phyloP scores from a whole-genome alignment of 2,329 filamentous ascomycete genomes.

The Calonectria crousiana region DNA sequence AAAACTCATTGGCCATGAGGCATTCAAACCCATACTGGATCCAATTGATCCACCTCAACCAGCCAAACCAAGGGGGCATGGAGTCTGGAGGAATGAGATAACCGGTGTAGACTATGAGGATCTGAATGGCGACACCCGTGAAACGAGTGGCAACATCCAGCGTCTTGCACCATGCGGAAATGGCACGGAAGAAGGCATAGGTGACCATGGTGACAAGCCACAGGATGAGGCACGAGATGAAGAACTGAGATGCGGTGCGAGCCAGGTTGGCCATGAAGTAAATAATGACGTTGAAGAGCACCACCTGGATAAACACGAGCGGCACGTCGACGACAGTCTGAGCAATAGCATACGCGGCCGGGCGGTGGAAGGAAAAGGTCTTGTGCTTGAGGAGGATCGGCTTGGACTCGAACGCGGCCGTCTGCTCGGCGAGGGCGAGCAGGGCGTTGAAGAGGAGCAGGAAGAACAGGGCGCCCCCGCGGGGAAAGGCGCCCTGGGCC shows the following conservation, averaged over 20 bases:
- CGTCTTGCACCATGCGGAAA: slow-evolving; percentile 69
- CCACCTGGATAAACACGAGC: slow-evolving; percentile 71
- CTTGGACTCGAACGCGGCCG: slow-evolving; percentile 70
- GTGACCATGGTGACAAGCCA: slow-evolving; percentile 70
- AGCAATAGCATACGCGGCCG: slow-evolving; percentile 68
- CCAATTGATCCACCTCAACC: slow-evolving; percentile 77
- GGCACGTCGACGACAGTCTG: slow-evolving; percentile 71
- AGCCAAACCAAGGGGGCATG: slow-evolving; percentile 71
- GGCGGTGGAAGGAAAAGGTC: slow-evolving; percentile 76
- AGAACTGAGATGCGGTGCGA: slow-evolving; percentile 74
- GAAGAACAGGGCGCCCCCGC: slow-evolving; percentile 63
- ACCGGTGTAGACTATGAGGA: slow-evolving; percentile 76
- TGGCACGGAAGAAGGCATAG: slow-evolving; percentile 69
- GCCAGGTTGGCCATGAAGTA: slow-evolving; percentile 84
- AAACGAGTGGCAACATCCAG: slow-evolving; percentile 74
- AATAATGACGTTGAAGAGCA: slow-evolving; percentile 77
- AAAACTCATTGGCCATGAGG: slow-evolving; percentile 74
- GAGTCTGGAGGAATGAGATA: slow-evolving; percentile 71
- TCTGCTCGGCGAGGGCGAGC: slow-evolving; percentile 83
- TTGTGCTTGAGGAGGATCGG: slow-evolving; percentile 79
- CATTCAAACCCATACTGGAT: slow-evolving; percentile 78
- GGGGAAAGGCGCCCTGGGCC: slow-evolving; percentile 73
- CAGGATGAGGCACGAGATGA: slow-evolving; percentile 73
- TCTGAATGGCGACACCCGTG: slow-evolving; percentile 68
- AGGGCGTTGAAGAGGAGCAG: slow-evolving; percentile 67